Conservation (phyloP, 1,284 basidiomycete genomes). For the Wallemia mellicola region DNA sequence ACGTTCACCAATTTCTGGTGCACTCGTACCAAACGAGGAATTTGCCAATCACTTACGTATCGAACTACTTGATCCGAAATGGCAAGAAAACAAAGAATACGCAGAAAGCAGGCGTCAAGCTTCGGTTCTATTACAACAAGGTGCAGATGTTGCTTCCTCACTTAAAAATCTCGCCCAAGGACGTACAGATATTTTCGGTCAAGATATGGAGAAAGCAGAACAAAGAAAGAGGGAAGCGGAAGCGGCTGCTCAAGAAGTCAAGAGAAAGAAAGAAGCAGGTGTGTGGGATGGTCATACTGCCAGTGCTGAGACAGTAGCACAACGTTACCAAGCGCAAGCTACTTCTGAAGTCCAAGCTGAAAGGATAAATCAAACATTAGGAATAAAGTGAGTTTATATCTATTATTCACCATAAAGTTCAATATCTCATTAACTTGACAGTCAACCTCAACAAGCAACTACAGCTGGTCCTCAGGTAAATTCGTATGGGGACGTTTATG, state of each 20-base stretch:
- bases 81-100: constrained; percentile 74
- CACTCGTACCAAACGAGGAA: constrained; percentile 78
- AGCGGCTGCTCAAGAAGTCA: constrained; percentile 41
- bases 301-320: constrained; percentile 54
- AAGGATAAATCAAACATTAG: constrained; percentile 39
- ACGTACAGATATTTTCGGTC: constrained; percentile 81
- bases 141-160: constrained; percentile 70
- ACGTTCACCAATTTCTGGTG: constrained; percentile 36
- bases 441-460: constrained; percentile 13
- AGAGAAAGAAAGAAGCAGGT: constrained; percentile 62
- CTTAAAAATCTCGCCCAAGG: constrained; percentile 66
- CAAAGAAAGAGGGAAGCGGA: constrained; percentile 55
- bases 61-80: constrained; percentile 83
- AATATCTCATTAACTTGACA: not conserved
- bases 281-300: constrained; percentile 90
- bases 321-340: constrained; percentile 66
- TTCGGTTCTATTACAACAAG: constrained; percentile 54
- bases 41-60: constrained; percentile 95
- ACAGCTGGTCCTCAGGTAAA: constrained; percentile 47
- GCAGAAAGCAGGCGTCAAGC: constrained; percentile 68
- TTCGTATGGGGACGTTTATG: not conserved
- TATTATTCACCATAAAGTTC: not conserved
- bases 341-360: constrained; percentile 86
- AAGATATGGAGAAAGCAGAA: constrained; percentile 42
- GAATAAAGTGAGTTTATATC: not conserved